A percentile compares a stretch with the other conserved stretches of the same genome.
phyloP scores from a whole-genome alignment of 352 stramenopile species.

The Phytopythium montanum region DNA sequence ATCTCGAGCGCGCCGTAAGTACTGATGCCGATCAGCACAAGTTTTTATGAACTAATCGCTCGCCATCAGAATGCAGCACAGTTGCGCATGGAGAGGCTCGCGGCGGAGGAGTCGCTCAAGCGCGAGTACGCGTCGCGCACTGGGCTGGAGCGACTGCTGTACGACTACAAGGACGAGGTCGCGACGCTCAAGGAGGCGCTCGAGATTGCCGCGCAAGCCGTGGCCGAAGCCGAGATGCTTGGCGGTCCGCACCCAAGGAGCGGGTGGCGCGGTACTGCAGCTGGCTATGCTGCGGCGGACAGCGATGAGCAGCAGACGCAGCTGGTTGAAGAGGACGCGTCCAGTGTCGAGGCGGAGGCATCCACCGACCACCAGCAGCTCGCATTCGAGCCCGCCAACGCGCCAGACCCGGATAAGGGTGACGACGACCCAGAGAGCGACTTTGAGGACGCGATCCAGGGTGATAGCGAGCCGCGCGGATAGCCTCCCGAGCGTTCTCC shows the following conservation, averaged over 20 bases:
- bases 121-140: conserved; percentile 50
- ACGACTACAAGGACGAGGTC: conserved; percentile 71
- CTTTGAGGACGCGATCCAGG: conserved; percentile 31
- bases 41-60: neutral
- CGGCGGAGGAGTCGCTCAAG: conserved; percentile 52
- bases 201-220: conserved; percentile 56
- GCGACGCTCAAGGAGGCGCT: conserved; percentile 73
- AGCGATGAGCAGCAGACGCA: conserved; percentile 2
- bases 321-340: conserved; percentile 3
- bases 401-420: neutral
- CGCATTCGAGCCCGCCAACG: neutral
- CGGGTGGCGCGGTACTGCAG: neutral
- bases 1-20: conserved; percentile 44
- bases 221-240: conserved; percentile 35
- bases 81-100: conserved; percentile 38
- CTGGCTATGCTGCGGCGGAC: neutral
- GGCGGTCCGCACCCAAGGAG: neutral
- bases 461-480: neutral
- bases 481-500: neutral
- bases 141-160: conserved; percentile 46
- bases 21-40: neutral
- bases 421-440: conserved; percentile 16
- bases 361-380: conserved; percentile 12
- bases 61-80: conserved; percentile 29
- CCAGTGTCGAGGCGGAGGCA: neutral